Evolutionary conservation across 768 basidiomycete species (phyloP).

Genomic region (Cystofilobasidium macerans): DNA sequence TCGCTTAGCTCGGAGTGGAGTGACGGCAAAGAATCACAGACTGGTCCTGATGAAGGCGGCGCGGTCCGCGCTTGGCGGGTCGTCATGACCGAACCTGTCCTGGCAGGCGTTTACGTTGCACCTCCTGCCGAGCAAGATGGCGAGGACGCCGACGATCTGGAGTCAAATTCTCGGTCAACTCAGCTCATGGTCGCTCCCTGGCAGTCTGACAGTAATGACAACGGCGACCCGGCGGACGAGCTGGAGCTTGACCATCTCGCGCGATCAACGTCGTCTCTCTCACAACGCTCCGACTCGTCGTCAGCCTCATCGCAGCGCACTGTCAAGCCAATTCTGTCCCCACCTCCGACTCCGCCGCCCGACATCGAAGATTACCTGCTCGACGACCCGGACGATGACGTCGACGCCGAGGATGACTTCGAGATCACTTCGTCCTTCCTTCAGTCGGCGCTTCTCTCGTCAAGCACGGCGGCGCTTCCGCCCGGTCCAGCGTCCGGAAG

Average conservation of each 20-base stretch:
- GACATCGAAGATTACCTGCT: not conserved
- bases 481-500: not conserved
- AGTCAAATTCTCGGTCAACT: not conserved
- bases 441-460: slow-evolving; percentile 18
- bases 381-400: not conserved
- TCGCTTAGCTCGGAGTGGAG: not conserved
- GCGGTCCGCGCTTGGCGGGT: slow-evolving; percentile 17
- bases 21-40: not conserved
- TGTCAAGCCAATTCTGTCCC: not conserved
- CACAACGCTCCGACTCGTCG: not conserved
- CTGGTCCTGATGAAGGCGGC: not conserved
- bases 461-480: not conserved
- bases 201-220: not conserved
- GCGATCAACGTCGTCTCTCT: not conserved
- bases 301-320: slow-evolving; percentile 17
- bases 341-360: not conserved
- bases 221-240: not conserved
- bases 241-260: not conserved
- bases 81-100: slow-evolving; percentile 20
- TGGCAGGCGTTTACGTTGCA: slow-evolving; percentile 8
- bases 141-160: not conserved
- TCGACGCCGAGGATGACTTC: slow-evolving; percentile 17
- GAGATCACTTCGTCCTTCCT: slow-evolving; percentile 26
- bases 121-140: not conserved
- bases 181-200: slow-evolving; percentile 19